Base-by-base conservation (phyloP, 305 asterid species). In the Solanum hybrid region DNA sequence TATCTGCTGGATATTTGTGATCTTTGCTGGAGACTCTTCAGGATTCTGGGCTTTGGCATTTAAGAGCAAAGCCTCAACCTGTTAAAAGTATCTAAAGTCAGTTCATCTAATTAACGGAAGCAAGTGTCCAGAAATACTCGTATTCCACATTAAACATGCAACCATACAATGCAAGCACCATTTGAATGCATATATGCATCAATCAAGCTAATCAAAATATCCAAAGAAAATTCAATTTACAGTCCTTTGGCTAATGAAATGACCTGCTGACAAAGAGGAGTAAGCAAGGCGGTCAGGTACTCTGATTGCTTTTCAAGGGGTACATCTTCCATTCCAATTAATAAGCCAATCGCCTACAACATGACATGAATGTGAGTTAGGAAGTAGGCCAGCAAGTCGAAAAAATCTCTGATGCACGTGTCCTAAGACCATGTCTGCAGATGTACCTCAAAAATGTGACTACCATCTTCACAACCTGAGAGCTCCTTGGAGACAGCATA, bases 291-390 rank as follows among this genome's bases (percentile, higher is more conserved):
- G 85, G 98, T 93, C 84, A 97, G 98, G 92, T 95, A 97, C 61
- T 93, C 96, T 15, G 96, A 92, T 91, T 97, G 99, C 90, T 97
- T 97, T 93, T 95, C 98, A 88, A 93, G 92, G 45, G 98, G 94
- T 34, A 97, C 98, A 88, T 97, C 98, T 93, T 97, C 99, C 99
- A 96, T 97, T 92, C 99, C 99, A 88, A 97, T 96, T 86, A 97
- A 92, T 93, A 95, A 93, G 88, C 99, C 99, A 93, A 97, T 96
- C 83, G 99, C 99, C 99, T 97, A 89, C 57, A 91, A 32, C 26
- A 73, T 70, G 87, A 32, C 78, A 65, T 83, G 89, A 90, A 78
- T 87, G 86, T 87, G 20, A n/a, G 88, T 90, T 89, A 80, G 91
- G 83, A 90, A 79, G 51, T 83, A 37, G 22, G 41, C 36, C 76